Evolutionary conservation across 148 eudicot genomes (phyloP).

Genomic region (Rhododendron ferrugineum): DNA sequence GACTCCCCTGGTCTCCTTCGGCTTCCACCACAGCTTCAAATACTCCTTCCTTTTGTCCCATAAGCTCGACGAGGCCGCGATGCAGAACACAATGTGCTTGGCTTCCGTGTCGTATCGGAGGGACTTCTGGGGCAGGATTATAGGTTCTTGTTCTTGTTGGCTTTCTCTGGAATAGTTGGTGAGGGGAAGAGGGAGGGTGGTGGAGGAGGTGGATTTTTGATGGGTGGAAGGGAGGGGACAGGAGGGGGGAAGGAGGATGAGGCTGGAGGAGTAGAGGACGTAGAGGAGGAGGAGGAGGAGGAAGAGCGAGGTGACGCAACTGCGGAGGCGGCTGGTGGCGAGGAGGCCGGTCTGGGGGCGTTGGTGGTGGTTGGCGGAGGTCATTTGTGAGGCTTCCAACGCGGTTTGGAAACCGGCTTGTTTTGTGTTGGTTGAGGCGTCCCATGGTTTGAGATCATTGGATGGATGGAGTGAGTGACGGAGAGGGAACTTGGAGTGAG

Average conservation of each 20-base stretch:
- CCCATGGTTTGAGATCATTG: conserved; percentile 15
- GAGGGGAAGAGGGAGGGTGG: not conserved
- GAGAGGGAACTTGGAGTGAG: conserved; percentile 18
- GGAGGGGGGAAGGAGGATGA: conserved; percentile 25
- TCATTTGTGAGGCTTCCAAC: conserved; percentile 1
- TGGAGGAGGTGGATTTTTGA: not conserved
- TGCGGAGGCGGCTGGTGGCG: conserved; percentile 9
- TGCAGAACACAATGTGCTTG: conserved; percentile 53
- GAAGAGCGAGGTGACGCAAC: conserved; percentile 23
- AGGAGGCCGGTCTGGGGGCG: conserved; percentile 10
- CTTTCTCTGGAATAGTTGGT: conserved; percentile 4
- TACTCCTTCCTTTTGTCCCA: conserved; percentile 60
- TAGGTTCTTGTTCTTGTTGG: not conserved
- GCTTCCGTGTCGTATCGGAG: conserved; percentile 21
- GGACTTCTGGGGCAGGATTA: not conserved
- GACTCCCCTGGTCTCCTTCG: conserved; percentile 43
- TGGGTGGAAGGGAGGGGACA: not conserved
- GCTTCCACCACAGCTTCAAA: conserved; percentile 61
- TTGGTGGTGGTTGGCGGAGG: not conserved
- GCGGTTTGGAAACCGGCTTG: not conserved
- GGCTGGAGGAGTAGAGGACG: conserved; percentile 40
- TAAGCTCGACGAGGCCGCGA: conserved; percentile 46
- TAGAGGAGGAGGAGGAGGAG: conserved; percentile 29
- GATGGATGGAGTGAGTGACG: conserved; percentile 14
- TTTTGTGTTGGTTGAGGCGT: not conserved